phyloP scores from a whole-genome alignment of 2,329 filamentous ascomycete species.

The Cephalotrichum gorgonifer region DNA sequence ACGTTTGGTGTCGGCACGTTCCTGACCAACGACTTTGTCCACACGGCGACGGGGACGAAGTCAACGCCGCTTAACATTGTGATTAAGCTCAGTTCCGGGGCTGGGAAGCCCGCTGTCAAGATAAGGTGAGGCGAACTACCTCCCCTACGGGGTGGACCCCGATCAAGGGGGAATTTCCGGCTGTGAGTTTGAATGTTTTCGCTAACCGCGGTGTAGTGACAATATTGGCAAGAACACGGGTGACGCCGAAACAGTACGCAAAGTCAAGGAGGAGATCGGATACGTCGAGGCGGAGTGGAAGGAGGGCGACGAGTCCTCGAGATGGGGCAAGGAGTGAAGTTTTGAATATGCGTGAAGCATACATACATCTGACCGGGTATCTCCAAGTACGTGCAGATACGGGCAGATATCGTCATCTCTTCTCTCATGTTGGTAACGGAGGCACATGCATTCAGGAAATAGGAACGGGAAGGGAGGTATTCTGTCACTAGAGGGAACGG shows the following conservation, averaged over 20 bases:
- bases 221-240: conserved; percentile 94
- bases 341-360: no score
- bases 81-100: conserved; percentile 86
- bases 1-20: conserved; percentile 94
- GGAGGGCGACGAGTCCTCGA: conserved; percentile 69
- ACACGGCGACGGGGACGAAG: conserved; percentile 63
- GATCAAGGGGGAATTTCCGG: no score
- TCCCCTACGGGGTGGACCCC: no score
- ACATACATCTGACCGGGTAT: conserved; percentile 15
- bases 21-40: conserved; percentile 87
- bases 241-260: conserved; percentile 64
- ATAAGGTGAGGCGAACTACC: conserved; percentile 47
- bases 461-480: no score
- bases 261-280: conserved; percentile 76
- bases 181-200: no score
- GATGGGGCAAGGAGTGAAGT: conserved; percentile 65
- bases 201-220: conserved; percentile 34
- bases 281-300: conserved; percentile 81
- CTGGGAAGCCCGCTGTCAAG: conserved; percentile 76
- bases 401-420: no score
- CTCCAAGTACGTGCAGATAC: background rate
- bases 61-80: conserved; percentile 93
- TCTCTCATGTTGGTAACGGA: no score
- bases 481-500: no score
- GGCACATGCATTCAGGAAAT: no score